A percentile compares a stretch with the other conserved stretches of the same genome.
These are phyloP conservation scores for Sporothrix inflata DNA, from an alignment of 2,329 filamentous ascomycete species.

Conservation along the genomic window DNA sequence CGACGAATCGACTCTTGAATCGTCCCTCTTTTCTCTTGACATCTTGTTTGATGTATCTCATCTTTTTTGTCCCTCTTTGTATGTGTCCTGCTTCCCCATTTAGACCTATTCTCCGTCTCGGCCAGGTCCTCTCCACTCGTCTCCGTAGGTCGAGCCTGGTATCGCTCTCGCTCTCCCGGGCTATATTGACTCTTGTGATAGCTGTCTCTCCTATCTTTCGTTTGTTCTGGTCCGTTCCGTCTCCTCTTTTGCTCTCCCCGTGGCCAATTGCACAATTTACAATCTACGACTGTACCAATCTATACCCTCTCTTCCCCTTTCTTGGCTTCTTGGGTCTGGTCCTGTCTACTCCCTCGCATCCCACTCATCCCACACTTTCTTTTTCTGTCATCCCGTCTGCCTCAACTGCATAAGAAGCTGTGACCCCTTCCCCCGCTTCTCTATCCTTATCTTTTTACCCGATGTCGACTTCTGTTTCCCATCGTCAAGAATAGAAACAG, in stretches of 20 bases:
- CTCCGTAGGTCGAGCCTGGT: not conserved
- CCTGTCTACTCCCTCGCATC: not conserved
- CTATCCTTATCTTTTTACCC: not conserved
- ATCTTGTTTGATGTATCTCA: too few species aligned
- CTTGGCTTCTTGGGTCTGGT: not conserved
- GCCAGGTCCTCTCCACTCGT: not conserved
- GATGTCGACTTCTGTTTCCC: not conserved
- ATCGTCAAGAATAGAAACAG: not conserved
- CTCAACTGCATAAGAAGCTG: not conserved
- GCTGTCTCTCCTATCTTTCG: not conserved
- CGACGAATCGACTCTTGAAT: too few species aligned
- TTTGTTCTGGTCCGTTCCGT: constrained; percentile 10
- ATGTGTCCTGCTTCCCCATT: not conserved
- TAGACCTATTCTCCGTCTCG: not conserved
- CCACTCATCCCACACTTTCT: not conserved
- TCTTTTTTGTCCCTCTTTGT: too few species aligned
- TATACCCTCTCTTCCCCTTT: not conserved
- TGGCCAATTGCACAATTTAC: not conserved
- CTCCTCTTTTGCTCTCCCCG: not conserved
- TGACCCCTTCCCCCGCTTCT: not conserved
- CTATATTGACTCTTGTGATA: constrained; percentile 3
- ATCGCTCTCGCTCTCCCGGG: not conserved
- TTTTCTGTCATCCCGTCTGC: not conserved
- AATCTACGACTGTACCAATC: not conserved
- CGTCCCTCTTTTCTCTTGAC: too few species aligned